Base-by-base conservation (phyloP, 495 filamentous ascomycete species). In the Neurospora sp. region DNA sequence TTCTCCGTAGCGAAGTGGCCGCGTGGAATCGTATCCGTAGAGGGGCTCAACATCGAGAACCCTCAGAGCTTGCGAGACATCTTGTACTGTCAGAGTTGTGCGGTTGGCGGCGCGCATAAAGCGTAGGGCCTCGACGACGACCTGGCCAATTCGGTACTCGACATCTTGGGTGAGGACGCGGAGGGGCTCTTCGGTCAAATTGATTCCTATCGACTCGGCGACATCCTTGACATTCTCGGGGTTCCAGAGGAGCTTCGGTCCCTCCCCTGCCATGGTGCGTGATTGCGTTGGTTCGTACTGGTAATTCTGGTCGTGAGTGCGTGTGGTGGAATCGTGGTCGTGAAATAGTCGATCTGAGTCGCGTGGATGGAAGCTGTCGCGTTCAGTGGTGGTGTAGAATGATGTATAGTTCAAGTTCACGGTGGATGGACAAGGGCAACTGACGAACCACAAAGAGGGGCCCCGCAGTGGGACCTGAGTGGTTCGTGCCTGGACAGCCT, bases 151-250 rank as follows among this genome's bases (percentile, higher is more conserved):
- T 40, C 96, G 92, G 77, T 94, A 98, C 82, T 99, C 96, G 74
- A 98, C 93, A 81, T 99, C 96, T 80, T 94, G 93, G 7, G 93
- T 89, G 70, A 99, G 90, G 39, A 91, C 89, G 54, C 94, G 91
- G 14, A 93, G 88, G 18, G 93, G 92, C 72, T 97, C 94, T 48
- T 96, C 92, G 77, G 85, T 86, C 72, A 99, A 86, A 71, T 88
- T 83, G 74, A 98, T 94, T 44, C 96, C 96, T 71, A 98, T 90
- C 7, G 96, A 97, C 79, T 99, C 96, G 66, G 95, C 95, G 54
- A 98, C 94, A 79, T 99, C 96, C 77, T 88, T 88, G 75, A 98
- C 92, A 74, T 96, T 98, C 76, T 99, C 96, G 27, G 92, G 92
- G 80, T 98, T 98, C 96, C 96, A 99, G 77, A 97, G 88, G 8